Percentiles rank a stretch among this genome's conserved stretches.
Evolutionary conservation across 192 early-diverging fungal species (phyloP).

Genomic region (Linnemannia elongata): DNA sequence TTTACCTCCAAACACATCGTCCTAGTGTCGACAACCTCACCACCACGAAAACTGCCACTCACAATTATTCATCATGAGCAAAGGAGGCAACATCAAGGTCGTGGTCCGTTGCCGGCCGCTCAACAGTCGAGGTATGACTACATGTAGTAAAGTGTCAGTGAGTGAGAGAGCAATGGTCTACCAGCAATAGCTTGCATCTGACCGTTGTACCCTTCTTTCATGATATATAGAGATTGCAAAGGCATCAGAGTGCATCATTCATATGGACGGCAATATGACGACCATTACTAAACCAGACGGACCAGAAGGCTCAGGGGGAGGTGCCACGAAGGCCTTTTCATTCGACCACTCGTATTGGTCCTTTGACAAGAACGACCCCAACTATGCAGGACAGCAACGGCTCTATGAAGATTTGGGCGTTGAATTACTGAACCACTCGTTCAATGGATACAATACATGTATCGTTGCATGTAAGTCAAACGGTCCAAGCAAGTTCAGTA

Average conservation of each 20-base stretch:
- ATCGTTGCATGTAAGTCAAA: constrained; percentile 87
- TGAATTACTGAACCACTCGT: constrained; percentile 86
- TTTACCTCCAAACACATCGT: background rate
- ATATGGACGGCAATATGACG: constrained; percentile 82
- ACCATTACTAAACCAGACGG: constrained; percentile 68
- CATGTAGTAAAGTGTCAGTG: background rate
- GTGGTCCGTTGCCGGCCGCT: constrained; percentile 86
- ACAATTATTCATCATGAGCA: constrained; percentile 34
- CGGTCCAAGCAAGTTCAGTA: background rate
- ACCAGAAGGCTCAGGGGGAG: constrained; percentile 7
- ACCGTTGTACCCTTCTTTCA: background rate
- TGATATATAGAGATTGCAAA: constrained; percentile 67
- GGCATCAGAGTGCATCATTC: constrained; percentile 73
- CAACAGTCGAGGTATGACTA: constrained; percentile 72
- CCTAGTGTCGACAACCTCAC: too few relatives aligned
- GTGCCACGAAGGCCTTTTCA: constrained; percentile 71
- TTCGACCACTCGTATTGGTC: constrained; percentile 95
- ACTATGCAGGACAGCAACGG: constrained; percentile 79
- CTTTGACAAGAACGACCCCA: constrained; percentile 71
- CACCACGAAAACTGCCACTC: background rate
- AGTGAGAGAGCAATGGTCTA: background rate
- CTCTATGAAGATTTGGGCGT: constrained; percentile 84
- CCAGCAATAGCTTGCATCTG: background rate
- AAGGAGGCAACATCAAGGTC: constrained; percentile 75
- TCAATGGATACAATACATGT: constrained; percentile 93